Base-by-base conservation (phyloP, 768 basidiomycete species). In the Cystoderma amianthinum region DNA sequence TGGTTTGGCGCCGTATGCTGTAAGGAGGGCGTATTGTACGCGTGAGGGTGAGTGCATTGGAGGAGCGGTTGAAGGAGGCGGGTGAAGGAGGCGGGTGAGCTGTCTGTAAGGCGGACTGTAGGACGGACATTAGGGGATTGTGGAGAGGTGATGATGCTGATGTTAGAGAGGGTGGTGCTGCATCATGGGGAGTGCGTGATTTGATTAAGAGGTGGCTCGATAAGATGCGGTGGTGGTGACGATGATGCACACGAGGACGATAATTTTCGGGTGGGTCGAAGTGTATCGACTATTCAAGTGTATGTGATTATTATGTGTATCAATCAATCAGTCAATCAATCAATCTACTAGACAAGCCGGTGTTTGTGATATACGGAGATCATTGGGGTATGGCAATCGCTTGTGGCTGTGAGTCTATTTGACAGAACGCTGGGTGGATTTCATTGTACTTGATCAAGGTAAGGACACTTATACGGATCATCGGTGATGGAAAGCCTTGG, bases 1-100 rank as follows among this genome's bases (percentile, higher is more conserved):
- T 54, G 80, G 74, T 5, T 56, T 85, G 33, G 90, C 89, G 9
- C 89, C 87, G 2, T 85, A 85, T 51, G 66, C 78, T 3, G 88
- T 84, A 15, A 71, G 88, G 15, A 64, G 83, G 36, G 64, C 76
- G 3, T 77, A 81, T 44, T 71, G 85, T 44, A 60, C 66, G 17
- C 71, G 74, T 17, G 65, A 67, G 7, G 61, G 56, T 15, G 89
- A 91, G 62, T 63, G 71, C 62, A 15, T 52, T 77, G 38, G 52
- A 46, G 18, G 56, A 51, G 48, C 56, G 54, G 46, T 56, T 38
- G 30, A 51, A 38, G 46, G 49, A 32, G 20, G 44, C 19, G 39
- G 36, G 35, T 20, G 36, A n/a, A n/a, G n/a, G 23, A 36, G n/a
- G 21, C 35, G 32, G n/a, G 36, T 32, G 20, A 35, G 12, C 13